Evolutionary conservation across 2,329 filamentous ascomycete species (phyloP), one percentile per base, ranked within the genome.

Genomic region (Aspergillus novofumigatus): DNA sequence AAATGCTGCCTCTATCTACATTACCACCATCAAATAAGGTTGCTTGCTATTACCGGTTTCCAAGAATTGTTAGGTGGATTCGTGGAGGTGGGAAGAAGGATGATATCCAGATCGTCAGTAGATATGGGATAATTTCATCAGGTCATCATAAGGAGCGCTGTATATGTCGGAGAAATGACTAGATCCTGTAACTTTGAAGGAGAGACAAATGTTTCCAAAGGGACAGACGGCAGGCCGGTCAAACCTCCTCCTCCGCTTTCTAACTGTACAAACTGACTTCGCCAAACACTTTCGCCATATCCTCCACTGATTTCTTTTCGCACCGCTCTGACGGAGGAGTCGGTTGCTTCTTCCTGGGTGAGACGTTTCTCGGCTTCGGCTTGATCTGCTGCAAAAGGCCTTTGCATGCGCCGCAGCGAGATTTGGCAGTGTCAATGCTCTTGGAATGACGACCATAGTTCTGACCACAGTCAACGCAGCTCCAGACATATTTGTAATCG

Each of bases 401-500:
- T 68, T 86, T 88, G 72, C 93, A 97, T n/a, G 72, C 77, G 1
- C 91, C 91, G 71, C 93, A 97, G 1, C 84, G 83, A 65, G 92
- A 87, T 50, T 84, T 82, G 29, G 70, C 69, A 0, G 88, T 81
- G 71, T 97, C 86, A 63, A 97, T 90, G 69, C 90, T 94, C 75
- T 88, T 91, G 17, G 88, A 92, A 73, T 97, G 93, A 4, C 93
- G 81, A 68, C 92, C 90, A 72, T 89, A 95, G 70, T 90, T 87
- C 32, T 82, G 76, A 0, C 78, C 82, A 69, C 94, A 97, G 3
- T 69, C 72, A 4, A 72, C 76, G 70, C 93, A 97, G 45, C 83
- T 79, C 93, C 94, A 97, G 21, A 92, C 77, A 70, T 93, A 99
- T 77, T 93, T 95, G 78, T 91, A 96, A 65, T 92, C 88, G 67